Percentiles rank a stretch among this genome's conserved stretches.
Evolutionary conservation across 208 protist genomes (phyloP).

Genomic region (Kentomonas sorsogonicus): DNA sequence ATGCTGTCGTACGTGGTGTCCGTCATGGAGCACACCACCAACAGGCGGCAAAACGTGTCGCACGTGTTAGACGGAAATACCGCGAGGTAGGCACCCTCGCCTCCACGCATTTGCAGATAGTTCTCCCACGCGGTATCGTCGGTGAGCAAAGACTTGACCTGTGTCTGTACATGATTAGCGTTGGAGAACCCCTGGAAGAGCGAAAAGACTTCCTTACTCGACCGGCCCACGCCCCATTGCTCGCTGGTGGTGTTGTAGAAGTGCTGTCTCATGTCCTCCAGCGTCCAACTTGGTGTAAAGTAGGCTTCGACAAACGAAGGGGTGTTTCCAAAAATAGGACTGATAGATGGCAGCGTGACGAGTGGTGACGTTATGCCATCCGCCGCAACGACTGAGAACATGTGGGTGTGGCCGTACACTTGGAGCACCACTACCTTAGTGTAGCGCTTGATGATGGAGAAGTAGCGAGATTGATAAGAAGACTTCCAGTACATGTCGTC

Average conservation of each 20-base stretch:
- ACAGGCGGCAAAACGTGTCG: slow-evolving; percentile 41
- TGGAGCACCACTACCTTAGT: slow-evolving; percentile 35
- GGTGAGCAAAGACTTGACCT: slow-evolving; percentile 16
- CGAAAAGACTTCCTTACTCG: slow-evolving; percentile 25
- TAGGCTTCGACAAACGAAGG: slow-evolving; percentile 63
- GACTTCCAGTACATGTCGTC: slow-evolving; percentile 69
- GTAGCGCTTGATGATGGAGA: slow-evolving; percentile 40
- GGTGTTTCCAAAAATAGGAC: slow-evolving; percentile 53
- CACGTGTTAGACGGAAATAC: slow-evolving; percentile 33
- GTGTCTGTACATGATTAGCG: slow-evolving; percentile 11
- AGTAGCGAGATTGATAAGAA: slow-evolving; percentile 40
- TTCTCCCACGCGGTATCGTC: slow-evolving; percentile 34
- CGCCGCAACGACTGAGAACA: slow-evolving; percentile 36
- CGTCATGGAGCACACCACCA: slow-evolving; percentile 49
- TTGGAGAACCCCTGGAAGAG: slow-evolving; percentile 19
- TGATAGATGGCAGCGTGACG: slow-evolving; percentile 56
- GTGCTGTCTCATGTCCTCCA: slow-evolving; percentile 41
- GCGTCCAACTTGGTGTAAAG: slow-evolving; percentile 26
- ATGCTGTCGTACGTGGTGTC: slow-evolving; percentile 27
- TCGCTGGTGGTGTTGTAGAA: slow-evolving; percentile 25
- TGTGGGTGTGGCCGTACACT: slow-evolving; percentile 75
- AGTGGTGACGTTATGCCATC: slow-evolving; percentile 19
- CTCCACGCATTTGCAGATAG: slow-evolving; percentile 38
- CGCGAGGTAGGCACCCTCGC: slow-evolving; percentile 20
- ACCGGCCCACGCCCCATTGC: slow-evolving; percentile 31